Evolutionary conservation across 768 basidiomycete genomes (phyloP), one percentile per base, ranked within the genome.

Genomic region (Agrocybe pediades): DNA sequence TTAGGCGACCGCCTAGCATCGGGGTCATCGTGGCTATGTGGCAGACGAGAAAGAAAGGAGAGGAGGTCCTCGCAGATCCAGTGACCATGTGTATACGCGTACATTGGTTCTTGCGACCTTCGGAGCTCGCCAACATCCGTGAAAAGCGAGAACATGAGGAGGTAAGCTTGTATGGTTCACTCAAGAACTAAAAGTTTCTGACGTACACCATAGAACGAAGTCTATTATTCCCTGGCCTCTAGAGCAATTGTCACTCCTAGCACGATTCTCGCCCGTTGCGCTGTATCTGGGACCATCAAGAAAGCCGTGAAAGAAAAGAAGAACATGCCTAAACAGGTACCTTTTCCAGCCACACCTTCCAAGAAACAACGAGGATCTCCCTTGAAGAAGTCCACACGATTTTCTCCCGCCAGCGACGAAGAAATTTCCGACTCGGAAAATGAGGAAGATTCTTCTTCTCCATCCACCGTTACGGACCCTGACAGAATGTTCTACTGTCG

Each of bases 31-130:
- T 81, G 16, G 74, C 86, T 0, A 81, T 92, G 75, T 91, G 88
- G 86, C 81, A 87, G 50, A 71, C 73, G 2, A 59, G 68, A 62
- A 58, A 52, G 43, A 65, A 66, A 48, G 70, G 51, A 2, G 71
- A 69, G 0, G 68, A 59, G 7, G 61, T 49, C 20, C 67, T 72
- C 29, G 64, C 64, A n/a, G 66, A 71, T 27, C 63, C 62, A 1
- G 60, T 67, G 30, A 77, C 71, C 45, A 83, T 85, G 74, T 75
- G 80, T 51, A 68, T 88, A 20, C 77, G 80, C 23, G 69, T 92
- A 20, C 90, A 90, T 59, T 92, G 89, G 90, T 92, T 92, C 61
- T 69, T 88, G 56, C 71, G 83, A 26, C 88, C 88, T 1, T 68
- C 71, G 0, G 84, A 92, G 64, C 71, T 91, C 54, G 79, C 88